Evolutionary conservation across 768 basidiomycete species (phyloP).

Genomic region (Leccinum variicolor): DNA sequence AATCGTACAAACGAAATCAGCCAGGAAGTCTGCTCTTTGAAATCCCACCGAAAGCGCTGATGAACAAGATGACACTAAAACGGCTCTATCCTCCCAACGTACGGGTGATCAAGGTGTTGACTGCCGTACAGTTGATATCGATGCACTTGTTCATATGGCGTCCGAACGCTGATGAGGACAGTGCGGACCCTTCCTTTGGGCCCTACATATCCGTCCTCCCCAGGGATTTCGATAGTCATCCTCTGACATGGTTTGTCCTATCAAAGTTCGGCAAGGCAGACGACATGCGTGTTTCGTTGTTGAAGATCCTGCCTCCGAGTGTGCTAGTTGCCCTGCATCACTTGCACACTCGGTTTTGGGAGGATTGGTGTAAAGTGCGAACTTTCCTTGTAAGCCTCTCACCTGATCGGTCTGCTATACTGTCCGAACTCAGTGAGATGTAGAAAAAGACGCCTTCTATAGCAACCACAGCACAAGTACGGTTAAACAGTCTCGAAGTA

Average conservation of each 20-base stretch:
- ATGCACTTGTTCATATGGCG: constrained; percentile 75
- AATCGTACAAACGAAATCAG: constrained; percentile 26
- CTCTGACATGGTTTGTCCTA: constrained; percentile 67
- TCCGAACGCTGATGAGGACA: constrained; percentile 40
- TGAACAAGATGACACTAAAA: constrained; percentile 70
- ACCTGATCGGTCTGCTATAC: not conserved
- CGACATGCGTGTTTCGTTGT: constrained; percentile 27
- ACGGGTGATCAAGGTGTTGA: constrained; percentile 32
- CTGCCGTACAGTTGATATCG: constrained; percentile 73
- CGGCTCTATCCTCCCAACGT: constrained; percentile 48
- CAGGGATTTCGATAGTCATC: constrained; percentile 68
- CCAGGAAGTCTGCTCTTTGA: constrained; percentile 60
- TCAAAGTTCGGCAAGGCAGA: constrained; percentile 17
- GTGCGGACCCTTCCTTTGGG: constrained; percentile 55
- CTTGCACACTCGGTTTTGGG: constrained; percentile 46
- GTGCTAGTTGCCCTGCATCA: constrained; percentile 39
- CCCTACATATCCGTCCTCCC: constrained; percentile 84
- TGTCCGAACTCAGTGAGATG: not conserved
- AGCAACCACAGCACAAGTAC: not conserved
- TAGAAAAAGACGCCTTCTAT: constrained; percentile 8
- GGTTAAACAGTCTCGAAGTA: constrained; percentile 1
- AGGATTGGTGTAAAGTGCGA: constrained; percentile 56
- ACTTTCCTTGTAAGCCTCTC: constrained; percentile 48
- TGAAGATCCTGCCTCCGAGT: constrained; percentile 48
- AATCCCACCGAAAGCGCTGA: constrained; percentile 64